A percentile compares a stretch with the other conserved stretches of the same genome.
Evolutionary conservation across 257 asterid genomes (phyloP).

Genomic region (Penstemon barbatus): DNA sequence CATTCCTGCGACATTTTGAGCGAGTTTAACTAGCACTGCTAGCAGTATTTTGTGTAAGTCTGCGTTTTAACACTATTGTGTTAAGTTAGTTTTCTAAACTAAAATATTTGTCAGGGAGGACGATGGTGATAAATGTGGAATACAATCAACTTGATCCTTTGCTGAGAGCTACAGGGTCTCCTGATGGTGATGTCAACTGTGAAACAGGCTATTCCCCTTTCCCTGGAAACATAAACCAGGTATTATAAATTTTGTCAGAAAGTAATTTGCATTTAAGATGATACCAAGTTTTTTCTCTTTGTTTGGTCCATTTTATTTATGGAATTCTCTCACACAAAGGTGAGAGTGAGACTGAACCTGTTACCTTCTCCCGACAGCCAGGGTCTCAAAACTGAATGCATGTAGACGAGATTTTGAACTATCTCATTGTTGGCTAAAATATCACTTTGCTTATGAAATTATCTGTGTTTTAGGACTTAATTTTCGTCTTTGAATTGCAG

Average conservation of each 20-base stretch:
- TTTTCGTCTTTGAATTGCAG: constrained; percentile 43
- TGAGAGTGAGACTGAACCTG: no score
- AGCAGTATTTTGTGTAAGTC: constrained; percentile 9
- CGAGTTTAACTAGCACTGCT: not conserved
- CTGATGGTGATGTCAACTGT: constrained; percentile 92
- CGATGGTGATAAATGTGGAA: constrained; percentile 99
- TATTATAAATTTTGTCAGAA: constrained; percentile 31
- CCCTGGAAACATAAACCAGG: constrained; percentile 99
- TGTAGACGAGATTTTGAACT: not conserved
- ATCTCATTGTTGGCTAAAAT: constrained; percentile 17
- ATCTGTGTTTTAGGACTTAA: constrained; percentile 20
- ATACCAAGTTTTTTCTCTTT: not conserved
- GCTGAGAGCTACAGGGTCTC: constrained; percentile 88
- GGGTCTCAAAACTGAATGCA: no score
- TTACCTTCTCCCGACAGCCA: no score
- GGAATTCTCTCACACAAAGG: not conserved
- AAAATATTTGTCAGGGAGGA: constrained; percentile 58
- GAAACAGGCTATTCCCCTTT: constrained; percentile 97
- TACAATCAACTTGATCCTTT: constrained; percentile 98
- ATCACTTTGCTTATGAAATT: not conserved
- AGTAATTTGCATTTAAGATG: constrained; percentile 21
- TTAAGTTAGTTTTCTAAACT: constrained; percentile 15
- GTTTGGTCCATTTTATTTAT: constrained; percentile 9
- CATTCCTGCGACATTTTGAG: no score
- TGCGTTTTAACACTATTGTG: constrained; percentile 8